Evolutionary conservation across 2,329 filamentous ascomycete genomes (phyloP), one percentile per base, ranked within the genome.

Genomic region (Trichoderma breve): DNA sequence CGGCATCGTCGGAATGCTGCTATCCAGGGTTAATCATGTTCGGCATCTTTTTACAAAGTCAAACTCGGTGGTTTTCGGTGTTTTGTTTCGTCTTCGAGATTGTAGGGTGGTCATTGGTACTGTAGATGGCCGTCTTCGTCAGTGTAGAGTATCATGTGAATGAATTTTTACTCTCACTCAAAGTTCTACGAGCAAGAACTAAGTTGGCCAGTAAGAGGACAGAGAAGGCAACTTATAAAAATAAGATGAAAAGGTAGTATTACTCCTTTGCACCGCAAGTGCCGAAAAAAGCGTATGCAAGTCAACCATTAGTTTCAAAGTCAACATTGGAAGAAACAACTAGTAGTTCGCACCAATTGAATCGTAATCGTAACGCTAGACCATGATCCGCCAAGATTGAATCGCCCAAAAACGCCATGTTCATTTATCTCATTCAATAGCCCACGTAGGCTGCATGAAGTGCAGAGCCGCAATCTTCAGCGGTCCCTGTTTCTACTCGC

Each of bases 61-160:
- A 26, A 53, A 18, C 63, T 66, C 63, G 63, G 63, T 32, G 43
- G 63, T 66, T 66, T 28, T 66, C 63, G 63, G 63, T 26, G 30
- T 66, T 55, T 47, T 18, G 26, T 2, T 6, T 26, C 15, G 14
- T 55, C 21, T 24, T 53, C n/a, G 4, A 3, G 3, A 12, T 21
- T 21, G 43, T 21, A 51, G 11, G 43, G 43, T 21, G 43, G 43
- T 51, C 9, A 21, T 21, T 11, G n/a, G 43, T 21, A 6, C 43
- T 21, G 43, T 51, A 51, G 4, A 11, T 12, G 9, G n/a, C 24
- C 0, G 11, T 51, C n/a, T 21, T 47, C 3, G 43, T 21, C 43
- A 24, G 43, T 24, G 21, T 24, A 53, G 47, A 53, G 21, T 14
- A 12, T 5, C 47, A 53, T 53, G 47, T 53, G 47, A 53, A 53